Evolutionary conservation across 176 grass and related monocot genomes (phyloP).

Genomic region (Carex scoparia): DNA sequence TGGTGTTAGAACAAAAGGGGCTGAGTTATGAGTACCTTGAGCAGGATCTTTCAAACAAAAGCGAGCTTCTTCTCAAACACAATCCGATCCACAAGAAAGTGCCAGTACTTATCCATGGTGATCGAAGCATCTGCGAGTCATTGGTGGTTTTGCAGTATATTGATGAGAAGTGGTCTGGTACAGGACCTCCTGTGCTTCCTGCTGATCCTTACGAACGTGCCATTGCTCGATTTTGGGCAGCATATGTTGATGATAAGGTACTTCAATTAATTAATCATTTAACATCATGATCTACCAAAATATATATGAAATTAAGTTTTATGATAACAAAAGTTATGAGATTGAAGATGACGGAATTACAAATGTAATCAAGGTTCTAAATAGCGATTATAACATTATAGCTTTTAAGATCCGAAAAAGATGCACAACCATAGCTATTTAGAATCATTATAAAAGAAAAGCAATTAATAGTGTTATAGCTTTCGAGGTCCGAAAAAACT

Average conservation of each 20-base stretch:
- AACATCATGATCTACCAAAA: too few species aligned
- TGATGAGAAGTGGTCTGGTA: conserved; percentile 17
- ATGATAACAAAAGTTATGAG: too few species aligned
- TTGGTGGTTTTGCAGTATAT: conserved; percentile 22
- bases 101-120: conserved; percentile 16
- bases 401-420: too few species aligned
- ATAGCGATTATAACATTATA: too few species aligned
- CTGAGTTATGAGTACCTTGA: conserved; percentile 12
- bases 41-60: conserved; percentile 1
- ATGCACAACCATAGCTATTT: too few species aligned
- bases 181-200: conserved; percentile 5
- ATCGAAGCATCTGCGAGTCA: conserved; percentile 19
- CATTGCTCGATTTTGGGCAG: conserved; percentile 46
- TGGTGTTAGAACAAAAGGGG: conserved; percentile 24
- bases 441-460: too few species aligned
- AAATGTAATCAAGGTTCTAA: too few species aligned
- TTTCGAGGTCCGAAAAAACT: too few species aligned
- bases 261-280: not conserved
- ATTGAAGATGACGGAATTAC: too few species aligned
- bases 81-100: conserved; percentile 12
- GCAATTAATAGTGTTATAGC: too few species aligned
- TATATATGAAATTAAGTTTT: not conserved
- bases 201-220: conserved; percentile 32
- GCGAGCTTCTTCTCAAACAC: conserved; percentile 26
- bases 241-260: conserved; percentile 34